These are phyloP conservation scores for Saccharum hybrid DNA, from an alignment of 202 grass and related monocot genomes.

Conservation along the genomic window DNA sequence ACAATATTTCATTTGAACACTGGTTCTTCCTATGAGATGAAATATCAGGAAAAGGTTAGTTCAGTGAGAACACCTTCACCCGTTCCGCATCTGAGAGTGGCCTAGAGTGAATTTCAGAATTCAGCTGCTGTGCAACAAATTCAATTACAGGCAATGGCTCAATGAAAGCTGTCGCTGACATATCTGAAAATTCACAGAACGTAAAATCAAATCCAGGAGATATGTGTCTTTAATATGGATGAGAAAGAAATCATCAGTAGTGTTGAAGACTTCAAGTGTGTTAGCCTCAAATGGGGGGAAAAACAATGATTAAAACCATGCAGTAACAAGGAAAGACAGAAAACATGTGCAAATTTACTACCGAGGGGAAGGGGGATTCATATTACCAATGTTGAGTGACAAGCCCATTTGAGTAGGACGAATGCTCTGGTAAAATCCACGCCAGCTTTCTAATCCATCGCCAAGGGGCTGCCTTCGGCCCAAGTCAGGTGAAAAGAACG, in stretches of 20 bases:
- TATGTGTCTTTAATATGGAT: not conserved
- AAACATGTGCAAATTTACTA: not conserved
- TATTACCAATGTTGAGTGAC: slow-evolving; percentile 82
- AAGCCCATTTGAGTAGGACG: slow-evolving; percentile 91
- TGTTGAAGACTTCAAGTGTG: not conserved
- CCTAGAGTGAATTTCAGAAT: slow-evolving; percentile 58
- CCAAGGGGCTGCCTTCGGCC: too few species aligned
- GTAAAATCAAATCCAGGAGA: not conserved
- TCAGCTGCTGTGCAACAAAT: slow-evolving; percentile 59
- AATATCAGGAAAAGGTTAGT: too few species aligned
- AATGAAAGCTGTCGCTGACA: slow-evolving; percentile 79
- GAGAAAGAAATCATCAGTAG: slow-evolving; percentile 5
- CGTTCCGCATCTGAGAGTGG: slow-evolving; percentile 74
- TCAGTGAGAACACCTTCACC: slow-evolving; percentile 63
- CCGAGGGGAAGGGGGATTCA: not conserved
- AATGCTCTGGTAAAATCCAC: slow-evolving; percentile 93
- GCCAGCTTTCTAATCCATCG: too few species aligned
- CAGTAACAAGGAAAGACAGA: not conserved
- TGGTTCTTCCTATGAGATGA: too few species aligned
- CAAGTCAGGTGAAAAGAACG: too few species aligned
- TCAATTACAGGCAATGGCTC: slow-evolving; percentile 78
- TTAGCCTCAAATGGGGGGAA: not conserved
- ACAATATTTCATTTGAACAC: too few species aligned
- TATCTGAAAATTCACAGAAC: slow-evolving; percentile 63
- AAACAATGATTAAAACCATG: not conserved